Conservation (phyloP, 441 rosid genomes). For the Lepidium campestre region DNA sequence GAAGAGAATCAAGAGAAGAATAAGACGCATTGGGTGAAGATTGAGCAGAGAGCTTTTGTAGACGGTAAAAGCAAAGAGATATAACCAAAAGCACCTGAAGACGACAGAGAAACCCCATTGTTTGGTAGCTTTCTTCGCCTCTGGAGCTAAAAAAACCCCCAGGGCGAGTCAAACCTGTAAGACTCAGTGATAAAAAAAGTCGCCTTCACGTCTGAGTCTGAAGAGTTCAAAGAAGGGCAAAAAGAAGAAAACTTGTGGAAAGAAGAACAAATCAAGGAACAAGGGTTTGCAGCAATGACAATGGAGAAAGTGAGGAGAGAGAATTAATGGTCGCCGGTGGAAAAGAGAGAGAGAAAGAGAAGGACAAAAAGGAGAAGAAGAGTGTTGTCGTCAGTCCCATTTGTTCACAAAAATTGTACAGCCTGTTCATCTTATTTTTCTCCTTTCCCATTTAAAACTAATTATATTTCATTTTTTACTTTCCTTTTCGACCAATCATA, state of each 20-base stretch:
- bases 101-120: constrained; percentile 25
- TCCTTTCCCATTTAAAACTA: neutral
- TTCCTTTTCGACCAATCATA: constrained; percentile 24
- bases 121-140: neutral
- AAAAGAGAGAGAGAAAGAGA: constrained; percentile 11
- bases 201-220: constrained; percentile 29
- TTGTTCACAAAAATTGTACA: constrained; percentile 28
- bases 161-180: constrained; percentile 26
- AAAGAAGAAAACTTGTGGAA: neutral
- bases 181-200: constrained; percentile 26
- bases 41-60: constrained; percentile 17
- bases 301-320: constrained; percentile 18
- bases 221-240: too few relatives aligned
- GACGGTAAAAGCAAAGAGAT: neutral
- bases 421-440: constrained; percentile 32
- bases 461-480: constrained; percentile 6
- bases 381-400: constrained; percentile 33
- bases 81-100: constrained; percentile 20
- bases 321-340: constrained; percentile 27
- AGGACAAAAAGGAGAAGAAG: constrained; percentile 28
- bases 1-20: constrained; percentile 63
- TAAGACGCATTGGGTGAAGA: constrained; percentile 32
- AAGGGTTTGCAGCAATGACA: constrained; percentile 18
- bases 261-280: constrained; percentile 13
- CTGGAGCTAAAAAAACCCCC: constrained; percentile 22